Base-by-base conservation (phyloP, 2,329 filamentous ascomycete species). In the Fusarium begoniae region DNA sequence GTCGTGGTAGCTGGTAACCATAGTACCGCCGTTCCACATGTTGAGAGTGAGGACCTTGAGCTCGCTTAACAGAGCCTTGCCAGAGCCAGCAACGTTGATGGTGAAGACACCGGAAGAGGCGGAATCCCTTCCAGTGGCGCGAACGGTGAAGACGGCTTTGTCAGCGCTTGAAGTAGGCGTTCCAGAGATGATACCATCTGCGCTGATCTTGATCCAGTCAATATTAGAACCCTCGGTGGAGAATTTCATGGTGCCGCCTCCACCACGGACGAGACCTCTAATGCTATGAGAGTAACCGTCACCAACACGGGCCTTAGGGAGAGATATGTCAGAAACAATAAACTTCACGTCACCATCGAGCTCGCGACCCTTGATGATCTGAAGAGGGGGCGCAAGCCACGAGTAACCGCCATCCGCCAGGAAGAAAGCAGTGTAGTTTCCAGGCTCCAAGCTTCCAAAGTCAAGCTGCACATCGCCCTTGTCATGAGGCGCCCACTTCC, bases 41-140 rank as follows among this genome's bases (percentile, higher is more conserved):
- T 85, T 85, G 63, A 79, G 81, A 8, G 81, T 78, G 55, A 85
- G 73, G 18, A 85, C 80, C 45, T 77, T 78, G 40, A 85, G 73
- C 30, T 81, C 57, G 15, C 80, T 76, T 4, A 85, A 76, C 6
- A 85, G 78, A 10, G 74, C 67, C 6, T 75, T 45, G 20, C 77
- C 76, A 65, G 65, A 14, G 72, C 73, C 40, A 20, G 43, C 38
- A 6, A 85, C 79, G 5, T 80, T 83, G 32, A 85, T 82, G 8
- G 59, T 78, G 45, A 83, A 77, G 18, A 71, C 60, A 3, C 82
- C 76, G 6, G 68, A 68, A 6, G 78, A 75, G 6, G 74, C 77
- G n/a, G 77, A 72, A 14, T 77, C 76, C 15, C 68, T 78, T 11
- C 74, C 74, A 0, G 75, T 79, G 2, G 82, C 82, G 40, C 78